Base-by-base conservation (phyloP, 805 yeast genomes). In the Ogataea methylovora region DNA sequence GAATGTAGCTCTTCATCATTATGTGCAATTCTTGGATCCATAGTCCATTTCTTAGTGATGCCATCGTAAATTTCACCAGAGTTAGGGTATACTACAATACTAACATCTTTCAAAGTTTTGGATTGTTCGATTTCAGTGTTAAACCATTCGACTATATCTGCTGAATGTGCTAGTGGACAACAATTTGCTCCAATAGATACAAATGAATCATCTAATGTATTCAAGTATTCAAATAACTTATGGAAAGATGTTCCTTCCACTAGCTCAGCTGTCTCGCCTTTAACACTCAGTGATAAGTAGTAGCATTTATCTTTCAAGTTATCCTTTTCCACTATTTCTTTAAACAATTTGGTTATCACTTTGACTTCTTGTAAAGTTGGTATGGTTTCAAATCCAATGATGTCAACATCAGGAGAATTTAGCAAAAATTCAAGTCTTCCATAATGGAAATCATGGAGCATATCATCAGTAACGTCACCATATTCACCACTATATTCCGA, bases 401-500 rank as follows among this genome's bases (percentile, higher is more conserved):
- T 36, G 42, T 79, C 86, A 8, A 77, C 67, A 3, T 65, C 53
- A 0, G 62, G 57, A 19, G 64, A 52, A 4, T 53, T 44, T 7
- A 60, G 39, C 24, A 72, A 56, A 24, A 58, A 65, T 7, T 56
- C 42, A 8, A 73, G 54, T 38, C 76, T 55, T 8, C 67, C 69
- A 4, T 43, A 32, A 50, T 82, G 85, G 58, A 79, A 81, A 14
- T 58, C 54, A 7, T 47, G 51, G 35, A 83, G 46, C 29, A 61
- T 61, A 12, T 56, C 58, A 8, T 52, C 50, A 3, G 58, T 49
- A 7, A 54, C 60, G 18, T 52, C 61, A 9, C 64, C 67, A 51
- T 82, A 83, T 33, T 76, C 65, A 2, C 94, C 94, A 4, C 79
- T 73, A 45, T 79, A 84, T 47, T 84, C 95, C 0, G 80, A 66